Base-by-base conservation (phyloP, 768 basidiomycete genomes). In the Coprinopsis cinerea region DNA sequence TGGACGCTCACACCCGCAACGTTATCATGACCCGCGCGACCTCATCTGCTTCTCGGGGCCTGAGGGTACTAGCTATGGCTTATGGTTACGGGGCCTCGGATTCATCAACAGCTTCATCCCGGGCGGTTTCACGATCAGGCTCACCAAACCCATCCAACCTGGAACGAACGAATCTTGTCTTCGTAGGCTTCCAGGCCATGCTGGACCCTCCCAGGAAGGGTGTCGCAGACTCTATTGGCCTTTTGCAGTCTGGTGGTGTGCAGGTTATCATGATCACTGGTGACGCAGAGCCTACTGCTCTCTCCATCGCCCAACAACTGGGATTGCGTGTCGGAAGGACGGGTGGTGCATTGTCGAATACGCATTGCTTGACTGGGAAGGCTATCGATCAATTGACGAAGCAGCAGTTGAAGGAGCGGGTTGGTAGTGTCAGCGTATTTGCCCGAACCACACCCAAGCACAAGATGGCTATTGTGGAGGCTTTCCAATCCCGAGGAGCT, bases 251-350 rank as follows among this genome's bases (percentile, higher is more conserved):
- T 23, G 93, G 88, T 22, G 92, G 93, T 3, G 87, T 98, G 43
- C 92, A 94, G 59, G 84, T 97, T n/a, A 85, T 97, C 37, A 97
- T 98, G 94, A 96, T 97, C 61, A 97, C 95, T 0, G 94, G 94
- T 3, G 94, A 98, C 59, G 85, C 92, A 28, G 91, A 93, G 65
- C 76, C 84, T 48, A 98, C 94, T 0, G 94, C 95, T 2, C 60
- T 94, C 27, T 82, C 88, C 43, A 95, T 96, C 50, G 95, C 92
- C 28, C 77, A 80, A 59, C 76, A 90, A 58, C 77, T 98, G 15
- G 94, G 94, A 22, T 69, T 97, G 58, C 76, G 80, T 10, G 78
- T 93, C 22, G 82, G 82, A 37, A 74, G 92, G 47, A 71, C 76
- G 3, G 81, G 61, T 15, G 61, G 44, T 37, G 57, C 57, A n/a